Conservation (phyloP, 2,329 filamentous ascomycete species). For the Rhynchosporium agropyri region DNA sequence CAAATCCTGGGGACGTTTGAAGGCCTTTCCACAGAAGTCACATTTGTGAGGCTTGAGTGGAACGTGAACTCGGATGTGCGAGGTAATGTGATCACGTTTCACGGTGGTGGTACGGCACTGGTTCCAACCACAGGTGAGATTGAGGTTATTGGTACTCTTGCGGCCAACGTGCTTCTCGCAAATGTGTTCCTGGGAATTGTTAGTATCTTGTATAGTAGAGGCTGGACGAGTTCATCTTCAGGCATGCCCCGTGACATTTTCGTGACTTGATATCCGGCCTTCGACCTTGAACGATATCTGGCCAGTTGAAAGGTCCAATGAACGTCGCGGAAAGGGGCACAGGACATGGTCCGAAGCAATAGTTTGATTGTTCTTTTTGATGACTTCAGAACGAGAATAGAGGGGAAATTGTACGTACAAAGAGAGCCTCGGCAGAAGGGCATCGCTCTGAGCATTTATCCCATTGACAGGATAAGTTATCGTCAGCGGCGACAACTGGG, state of each 20-base stretch:
- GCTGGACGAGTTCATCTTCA: no score
- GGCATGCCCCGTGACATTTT: no score
- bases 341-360: no score
- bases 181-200: slow-evolving; percentile 78
- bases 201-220: not conserved
- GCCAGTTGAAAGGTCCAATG: no score
- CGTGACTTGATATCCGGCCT: no score
- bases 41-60: slow-evolving; percentile 99
- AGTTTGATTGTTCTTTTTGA: no score
- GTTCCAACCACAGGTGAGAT: slow-evolving; percentile 96
- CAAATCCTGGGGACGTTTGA: slow-evolving; percentile 97
- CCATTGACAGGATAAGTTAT: slow-evolving; percentile 47
- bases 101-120: slow-evolving; percentile 94
- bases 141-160: slow-evolving; percentile 99
- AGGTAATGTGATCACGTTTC: slow-evolving; percentile 99
- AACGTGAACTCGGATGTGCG: slow-evolving; percentile 98
- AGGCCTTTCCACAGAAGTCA: slow-evolving; percentile 97
- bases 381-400: not conserved
- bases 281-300: no score
- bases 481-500: slow-evolving; percentile 36
- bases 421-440: slow-evolving; percentile 45
- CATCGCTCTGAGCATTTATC: slow-evolving; percentile 46
- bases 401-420: slow-evolving; percentile 41
- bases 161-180: slow-evolving; percentile 97
- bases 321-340: no score